Percentiles rank a stretch among this genome's conserved stretches.
These are phyloP conservation scores for Aspergillus brasiliensis DNA, from an alignment of 2,329 filamentous ascomycete genomes.

Conservation along the genomic window DNA sequence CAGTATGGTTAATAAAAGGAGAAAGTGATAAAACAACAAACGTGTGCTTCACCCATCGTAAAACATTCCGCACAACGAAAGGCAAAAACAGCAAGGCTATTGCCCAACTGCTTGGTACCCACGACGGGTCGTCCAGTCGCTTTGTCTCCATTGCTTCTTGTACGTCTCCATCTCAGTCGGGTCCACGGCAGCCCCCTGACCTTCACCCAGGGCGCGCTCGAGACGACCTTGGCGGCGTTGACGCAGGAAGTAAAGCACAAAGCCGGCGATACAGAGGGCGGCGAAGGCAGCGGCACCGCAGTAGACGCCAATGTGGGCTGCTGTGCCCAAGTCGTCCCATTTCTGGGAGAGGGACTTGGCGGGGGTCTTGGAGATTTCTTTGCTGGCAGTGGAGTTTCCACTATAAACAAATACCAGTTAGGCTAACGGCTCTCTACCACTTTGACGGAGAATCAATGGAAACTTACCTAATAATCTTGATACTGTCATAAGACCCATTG, in stretches of 20 bases:
- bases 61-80: not conserved
- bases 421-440: too few relatives aligned
- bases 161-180: not conserved
- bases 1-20: not conserved
- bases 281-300: not conserved
- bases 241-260: not conserved
- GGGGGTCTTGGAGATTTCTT: not conserved
- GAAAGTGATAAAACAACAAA: not conserved
- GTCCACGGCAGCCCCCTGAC: not conserved
- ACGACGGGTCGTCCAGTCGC: not conserved
- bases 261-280: not conserved
- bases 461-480: not conserved
- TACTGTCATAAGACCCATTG: not conserved
- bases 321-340: not conserved
- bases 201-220: not conserved
- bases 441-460: not conserved
- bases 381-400: not conserved
- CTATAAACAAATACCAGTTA: not conserved
- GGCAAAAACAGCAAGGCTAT: not conserved
- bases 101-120: not conserved
- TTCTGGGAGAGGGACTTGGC: not conserved
- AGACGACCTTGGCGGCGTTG: not conserved
- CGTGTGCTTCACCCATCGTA: not conserved
- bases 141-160: not conserved
- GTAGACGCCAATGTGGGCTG: not conserved